These are phyloP conservation scores for Chaetothyriales sp. DNA, from an alignment of 2,329 filamentous ascomycete genomes.

Conservation along the genomic window DNA sequence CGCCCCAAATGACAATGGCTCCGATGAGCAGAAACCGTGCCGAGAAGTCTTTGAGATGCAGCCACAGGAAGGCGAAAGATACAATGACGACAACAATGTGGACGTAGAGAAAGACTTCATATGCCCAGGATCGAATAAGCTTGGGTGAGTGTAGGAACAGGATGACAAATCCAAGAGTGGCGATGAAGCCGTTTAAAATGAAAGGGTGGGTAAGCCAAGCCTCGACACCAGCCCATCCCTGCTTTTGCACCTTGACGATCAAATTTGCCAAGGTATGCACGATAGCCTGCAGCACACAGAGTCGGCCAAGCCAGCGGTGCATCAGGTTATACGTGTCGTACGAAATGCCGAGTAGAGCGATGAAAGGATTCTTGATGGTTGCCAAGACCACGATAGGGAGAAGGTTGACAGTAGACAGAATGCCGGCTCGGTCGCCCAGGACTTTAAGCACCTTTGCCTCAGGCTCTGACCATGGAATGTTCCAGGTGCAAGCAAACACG, in stretches of 20 bases:
- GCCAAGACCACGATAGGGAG: constrained; percentile 31
- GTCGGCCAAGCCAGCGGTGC: constrained; percentile 65
- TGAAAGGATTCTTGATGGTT: constrained; percentile 32
- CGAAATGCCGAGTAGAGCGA: constrained; percentile 28
- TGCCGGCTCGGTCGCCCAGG: constrained; percentile 31
- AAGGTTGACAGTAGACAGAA: constrained; percentile 31
- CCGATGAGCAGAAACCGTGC: constrained; percentile 63
- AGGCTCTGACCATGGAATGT: constrained; percentile 27
- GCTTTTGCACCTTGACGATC: constrained; percentile 47
- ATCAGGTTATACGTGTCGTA: constrained; percentile 42
- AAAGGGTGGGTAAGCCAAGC: constrained; percentile 22
- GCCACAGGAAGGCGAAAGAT: constrained; percentile 57
- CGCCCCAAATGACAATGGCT: constrained; percentile 62
- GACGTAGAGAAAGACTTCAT: constrained; percentile 84
- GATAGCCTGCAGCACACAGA: constrained; percentile 55
- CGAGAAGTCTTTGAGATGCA: constrained; percentile 59
- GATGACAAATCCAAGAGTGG: constrained; percentile 44
- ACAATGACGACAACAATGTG: constrained; percentile 66
- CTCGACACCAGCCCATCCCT: constrained; percentile 26
- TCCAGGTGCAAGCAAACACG: constrained; percentile 37
- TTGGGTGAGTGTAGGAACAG: constrained; percentile 61
- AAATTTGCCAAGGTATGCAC: constrained; percentile 62
- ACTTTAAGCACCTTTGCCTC: constrained; percentile 24
- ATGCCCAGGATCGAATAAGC: constrained; percentile 81
- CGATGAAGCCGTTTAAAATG: constrained; percentile 30